Conservation (phyloP, 2,329 filamentous ascomycete species). For the Amphichorda felina region DNA sequence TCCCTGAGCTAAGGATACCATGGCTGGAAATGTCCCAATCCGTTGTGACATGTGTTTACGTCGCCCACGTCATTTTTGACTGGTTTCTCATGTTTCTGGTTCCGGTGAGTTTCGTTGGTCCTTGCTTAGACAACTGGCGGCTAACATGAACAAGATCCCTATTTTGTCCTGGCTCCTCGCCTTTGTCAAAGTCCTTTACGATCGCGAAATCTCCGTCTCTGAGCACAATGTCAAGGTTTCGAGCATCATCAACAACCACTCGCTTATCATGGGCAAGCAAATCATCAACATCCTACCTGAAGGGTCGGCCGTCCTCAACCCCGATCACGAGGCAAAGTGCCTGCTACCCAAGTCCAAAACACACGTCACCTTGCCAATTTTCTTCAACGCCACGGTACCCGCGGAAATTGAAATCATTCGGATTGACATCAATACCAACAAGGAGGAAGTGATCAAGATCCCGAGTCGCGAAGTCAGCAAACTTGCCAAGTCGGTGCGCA, state of each 20-base stretch:
- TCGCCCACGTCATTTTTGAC: slow-evolving; percentile 61
- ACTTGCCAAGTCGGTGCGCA: slow-evolving; percentile 57
- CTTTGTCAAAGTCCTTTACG: slow-evolving; percentile 72
- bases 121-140: not conserved
- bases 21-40: slow-evolving; percentile 88
- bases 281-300: slow-evolving; percentile 97
- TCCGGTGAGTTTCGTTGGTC: slow-evolving; percentile 37
- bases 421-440: slow-evolving; percentile 69
- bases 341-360: slow-evolving; percentile 42
- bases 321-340: slow-evolving; percentile 70
- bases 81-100: slow-evolving; percentile 90
- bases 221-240: slow-evolving; percentile 84
- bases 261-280: slow-evolving; percentile 88
- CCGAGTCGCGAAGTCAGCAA: slow-evolving; percentile 61
- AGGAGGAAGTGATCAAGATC: slow-evolving; percentile 70
- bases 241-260: slow-evolving; percentile 80
- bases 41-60: slow-evolving; percentile 58
- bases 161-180: slow-evolving; percentile 61
- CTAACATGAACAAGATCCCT: slow-evolving; percentile 50
- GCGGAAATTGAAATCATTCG: slow-evolving; percentile 82
- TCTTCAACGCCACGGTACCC: slow-evolving; percentile 87
- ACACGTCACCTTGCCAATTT: slow-evolving; percentile 62
- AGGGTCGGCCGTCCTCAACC: slow-evolving; percentile 85
- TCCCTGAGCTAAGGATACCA: slow-evolving; percentile 82
- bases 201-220: slow-evolving; percentile 86